A percentile compares a stretch with the other conserved stretches of the same genome.
Conservation (phyloP, 805 yeast genomes). For the Candida mattraensis region DNA sequence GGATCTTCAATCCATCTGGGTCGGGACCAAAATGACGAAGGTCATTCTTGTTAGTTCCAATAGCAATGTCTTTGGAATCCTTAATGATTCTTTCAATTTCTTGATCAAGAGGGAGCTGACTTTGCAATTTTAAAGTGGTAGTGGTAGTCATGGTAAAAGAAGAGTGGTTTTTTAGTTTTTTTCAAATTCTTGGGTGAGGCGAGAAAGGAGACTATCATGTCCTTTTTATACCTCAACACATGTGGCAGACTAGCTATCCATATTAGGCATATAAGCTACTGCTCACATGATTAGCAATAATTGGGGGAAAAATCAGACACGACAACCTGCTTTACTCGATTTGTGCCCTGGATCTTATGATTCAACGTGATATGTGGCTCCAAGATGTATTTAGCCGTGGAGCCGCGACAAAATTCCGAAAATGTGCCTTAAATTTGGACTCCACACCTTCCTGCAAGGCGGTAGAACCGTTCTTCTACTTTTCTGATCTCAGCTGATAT, state of each 20-base stretch:
- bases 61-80: constrained; percentile 12
- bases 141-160: constrained; percentile 11
- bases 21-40: constrained; percentile 19
- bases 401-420: no score
- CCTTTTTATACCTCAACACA: neutral
- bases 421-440: no score
- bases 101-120: constrained; percentile 20
- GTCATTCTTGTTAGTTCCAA: constrained; percentile 14
- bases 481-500: neutral
- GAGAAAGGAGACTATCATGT: no score
- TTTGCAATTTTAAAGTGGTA: constrained; percentile 15
- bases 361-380: no score
- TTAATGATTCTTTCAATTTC: constrained; percentile 26
- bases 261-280: no score
- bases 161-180: neutral
- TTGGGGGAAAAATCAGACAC: no score
- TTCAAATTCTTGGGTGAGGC: constrained; percentile 2
- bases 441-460: no score
- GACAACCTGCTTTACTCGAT: no score
- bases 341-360: no score
- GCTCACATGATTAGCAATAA: no score
- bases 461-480: no score
- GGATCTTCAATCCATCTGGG: constrained; percentile 27
- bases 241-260: neutral
- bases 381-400: no score